Conservation (phyloP, 371 early-diverging fungal genomes). For the Cokeromyces recurvatus region DNA sequence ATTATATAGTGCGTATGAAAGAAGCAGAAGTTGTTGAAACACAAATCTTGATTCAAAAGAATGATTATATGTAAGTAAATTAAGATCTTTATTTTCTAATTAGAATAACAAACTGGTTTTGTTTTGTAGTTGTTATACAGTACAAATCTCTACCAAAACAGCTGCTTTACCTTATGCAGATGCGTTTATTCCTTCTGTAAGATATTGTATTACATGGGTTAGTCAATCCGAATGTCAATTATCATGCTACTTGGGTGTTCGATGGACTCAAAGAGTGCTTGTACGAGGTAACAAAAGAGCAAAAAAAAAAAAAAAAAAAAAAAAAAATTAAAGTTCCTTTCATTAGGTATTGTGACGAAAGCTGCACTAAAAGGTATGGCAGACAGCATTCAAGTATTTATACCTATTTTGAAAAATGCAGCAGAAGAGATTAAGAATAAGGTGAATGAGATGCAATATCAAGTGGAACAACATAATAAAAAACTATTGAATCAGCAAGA, state of each 20-base stretch:
- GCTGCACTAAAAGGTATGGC: conserved; percentile 41
- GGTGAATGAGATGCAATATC: neutral
- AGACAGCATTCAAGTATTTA: conserved; percentile 29
- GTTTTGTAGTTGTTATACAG: conserved; percentile 29
- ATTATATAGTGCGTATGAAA: conserved; percentile 40
- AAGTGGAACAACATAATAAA: neutral
- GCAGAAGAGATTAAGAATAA: neutral
- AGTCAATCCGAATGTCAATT: conserved; percentile 42
- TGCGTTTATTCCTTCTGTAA: conserved; percentile 51
- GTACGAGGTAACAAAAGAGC: conserved; percentile 38
- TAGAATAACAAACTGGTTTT: too few relatives aligned
- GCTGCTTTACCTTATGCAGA: conserved; percentile 55
- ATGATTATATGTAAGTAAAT: conserved; percentile 38
- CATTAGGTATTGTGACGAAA: conserved; percentile 35
- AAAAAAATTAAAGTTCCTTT: neutral
- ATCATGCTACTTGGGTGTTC: conserved; percentile 45
- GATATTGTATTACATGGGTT: conserved; percentile 53
- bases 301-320: neutral
- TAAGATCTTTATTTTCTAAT: too few relatives aligned
- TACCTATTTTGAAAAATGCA: conserved; percentile 25
- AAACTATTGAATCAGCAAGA: neutral
- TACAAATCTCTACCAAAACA: conserved; percentile 42
- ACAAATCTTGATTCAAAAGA: conserved; percentile 42
- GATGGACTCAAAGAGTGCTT: conserved; percentile 50
- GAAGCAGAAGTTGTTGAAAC: conserved; percentile 58